Evolutionary conservation across 2,329 filamentous ascomycete species (phyloP).

Genomic region (Colletotrichum acutatum): DNA sequence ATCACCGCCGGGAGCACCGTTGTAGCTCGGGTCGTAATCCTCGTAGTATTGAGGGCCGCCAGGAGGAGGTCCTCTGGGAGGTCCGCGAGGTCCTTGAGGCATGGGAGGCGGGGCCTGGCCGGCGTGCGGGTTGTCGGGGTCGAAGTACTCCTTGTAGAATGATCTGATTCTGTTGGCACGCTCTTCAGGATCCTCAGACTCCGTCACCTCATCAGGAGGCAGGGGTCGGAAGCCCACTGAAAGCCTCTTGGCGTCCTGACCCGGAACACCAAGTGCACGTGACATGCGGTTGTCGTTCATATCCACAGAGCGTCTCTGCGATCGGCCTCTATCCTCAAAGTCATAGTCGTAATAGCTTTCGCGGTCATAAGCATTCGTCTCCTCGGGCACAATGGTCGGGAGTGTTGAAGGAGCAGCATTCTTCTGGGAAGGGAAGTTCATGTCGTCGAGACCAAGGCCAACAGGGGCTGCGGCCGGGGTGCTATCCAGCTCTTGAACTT

Average conservation of each 20-base stretch:
- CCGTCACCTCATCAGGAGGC: conserved; percentile 82
- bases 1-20: conserved; percentile 60
- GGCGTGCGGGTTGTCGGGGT: conserved; percentile 71
- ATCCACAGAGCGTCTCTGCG: conserved; percentile 42
- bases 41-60: conserved; percentile 70
- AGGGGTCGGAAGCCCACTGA: conserved; percentile 84
- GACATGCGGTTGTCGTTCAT: conserved; percentile 42
- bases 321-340: conserved; percentile 50
- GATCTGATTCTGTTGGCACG: conserved; percentile 96
- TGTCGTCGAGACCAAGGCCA: conserved; percentile 35
- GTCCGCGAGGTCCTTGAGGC: conserved; percentile 16
- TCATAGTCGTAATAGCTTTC: conserved; percentile 39
- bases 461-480: conserved; percentile 28
- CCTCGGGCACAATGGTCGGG: conserved; percentile 40
- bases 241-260: conserved; percentile 66
- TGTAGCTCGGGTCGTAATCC: conserved; percentile 78
- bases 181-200: conserved; percentile 90
- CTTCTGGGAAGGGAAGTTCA: conserved; percentile 42
- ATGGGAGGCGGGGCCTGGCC: conserved; percentile 16
- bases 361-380: conserved; percentile 38
- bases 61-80: conserved; percentile 23
- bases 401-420: conserved; percentile 49
- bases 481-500: conserved; percentile 22
- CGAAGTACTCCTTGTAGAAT: conserved; percentile 99
- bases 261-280: conserved; percentile 63